These are phyloP conservation scores for Coemansia sp. DNA, from an alignment of 192 early-diverging fungal genomes.

Conservation along the genomic window DNA sequence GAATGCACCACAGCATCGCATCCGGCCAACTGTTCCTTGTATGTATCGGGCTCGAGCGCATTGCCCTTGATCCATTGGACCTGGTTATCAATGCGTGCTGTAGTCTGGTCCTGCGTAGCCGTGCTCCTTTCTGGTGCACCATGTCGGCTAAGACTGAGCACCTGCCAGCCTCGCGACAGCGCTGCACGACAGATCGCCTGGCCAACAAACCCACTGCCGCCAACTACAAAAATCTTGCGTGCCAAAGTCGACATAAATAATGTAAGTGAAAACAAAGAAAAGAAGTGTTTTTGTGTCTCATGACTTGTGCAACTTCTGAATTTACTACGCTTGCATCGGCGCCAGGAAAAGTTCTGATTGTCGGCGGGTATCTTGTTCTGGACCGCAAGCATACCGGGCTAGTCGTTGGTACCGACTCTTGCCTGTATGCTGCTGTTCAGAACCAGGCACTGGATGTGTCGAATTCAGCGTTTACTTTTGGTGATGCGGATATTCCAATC, in stretches of 20 bases:
- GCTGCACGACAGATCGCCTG: conserved; percentile 51
- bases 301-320: background rate
- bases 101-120: background rate
- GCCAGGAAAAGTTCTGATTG: conserved; percentile 91
- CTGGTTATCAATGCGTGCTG: background rate
- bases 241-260: conserved; percentile 19
- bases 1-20: conserved; percentile 69
- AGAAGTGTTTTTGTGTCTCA: background rate
- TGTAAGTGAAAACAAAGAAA: background rate
- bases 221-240: conserved; percentile 59
- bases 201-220: conserved; percentile 63
- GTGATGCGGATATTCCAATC: conserved; percentile 32
- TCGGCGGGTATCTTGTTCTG: conserved; percentile 93
- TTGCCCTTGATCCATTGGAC: conserved; percentile 60
- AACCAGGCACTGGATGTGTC: conserved; percentile 12
- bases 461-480: background rate
- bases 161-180: conserved; percentile 49
- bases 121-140: conserved; percentile 31
- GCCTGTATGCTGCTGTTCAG: conserved; percentile 76
- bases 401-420: conserved; percentile 78
- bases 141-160: conserved; percentile 55
- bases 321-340: conserved; percentile 70
- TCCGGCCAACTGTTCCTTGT: conserved; percentile 52
- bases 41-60: conserved; percentile 61
- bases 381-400: conserved; percentile 76